Evolutionary conservation across 2,329 filamentous ascomycete genomes (phyloP).

Genomic region (Laburnicola sp.): DNA sequence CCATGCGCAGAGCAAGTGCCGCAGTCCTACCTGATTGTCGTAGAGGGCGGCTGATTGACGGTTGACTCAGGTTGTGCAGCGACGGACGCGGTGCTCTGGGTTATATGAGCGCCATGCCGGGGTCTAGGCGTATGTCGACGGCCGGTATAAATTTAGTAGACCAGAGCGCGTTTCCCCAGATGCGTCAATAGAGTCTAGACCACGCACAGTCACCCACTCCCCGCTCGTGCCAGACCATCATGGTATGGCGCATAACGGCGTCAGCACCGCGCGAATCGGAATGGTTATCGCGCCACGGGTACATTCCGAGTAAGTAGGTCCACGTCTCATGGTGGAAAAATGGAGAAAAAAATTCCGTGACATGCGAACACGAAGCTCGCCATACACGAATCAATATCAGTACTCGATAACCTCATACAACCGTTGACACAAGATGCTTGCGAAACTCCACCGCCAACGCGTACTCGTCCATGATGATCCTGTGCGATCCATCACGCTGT

Average conservation of each 20-base stretch:
- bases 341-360: conserved; percentile 10
- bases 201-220: neutral
- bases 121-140: too few relatives aligned
- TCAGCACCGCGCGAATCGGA: conserved; percentile 27
- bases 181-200: conserved; percentile 14
- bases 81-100: neutral
- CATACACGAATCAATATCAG: conserved; percentile 24
- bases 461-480: conserved; percentile 1
- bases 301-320: conserved; percentile 22
- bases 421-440: too few relatives aligned
- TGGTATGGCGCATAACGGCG: conserved; percentile 25
- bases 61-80: neutral
- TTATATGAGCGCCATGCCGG: too few relatives aligned
- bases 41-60: too few relatives aligned
- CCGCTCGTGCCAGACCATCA: conserved; percentile 22
- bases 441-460: too few relatives aligned
- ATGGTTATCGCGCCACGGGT: conserved; percentile 12
- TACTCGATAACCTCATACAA: conserved; percentile 11
- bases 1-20: conserved; percentile 14
- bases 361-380: conserved; percentile 14
- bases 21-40: too few relatives aligned
- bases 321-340: conserved; percentile 20
- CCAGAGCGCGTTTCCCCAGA: conserved; percentile 14
- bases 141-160: neutral
- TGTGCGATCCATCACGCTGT: conserved; percentile 7